A percentile compares a stretch with the other conserved stretches of the same genome.
These are phyloP conservation scores for Ochromonas danica DNA, from an alignment of 108 stramenopile species.

Conservation along the genomic window DNA sequence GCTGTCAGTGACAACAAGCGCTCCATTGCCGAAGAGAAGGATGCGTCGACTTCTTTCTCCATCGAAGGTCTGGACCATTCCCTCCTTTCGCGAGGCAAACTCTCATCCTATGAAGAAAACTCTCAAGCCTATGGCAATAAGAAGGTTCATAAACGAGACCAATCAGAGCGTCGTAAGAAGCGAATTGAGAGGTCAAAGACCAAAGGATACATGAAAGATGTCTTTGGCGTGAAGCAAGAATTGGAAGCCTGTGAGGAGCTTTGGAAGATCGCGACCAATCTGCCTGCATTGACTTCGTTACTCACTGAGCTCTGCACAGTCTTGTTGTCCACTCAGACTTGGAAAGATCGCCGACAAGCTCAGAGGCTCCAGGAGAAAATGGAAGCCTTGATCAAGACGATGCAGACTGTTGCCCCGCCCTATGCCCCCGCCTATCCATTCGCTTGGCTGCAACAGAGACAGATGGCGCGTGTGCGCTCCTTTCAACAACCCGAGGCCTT, in stretches of 20 bases:
- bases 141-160: background rate
- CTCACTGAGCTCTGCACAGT: background rate
- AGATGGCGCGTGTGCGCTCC: background rate
- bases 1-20: background rate
- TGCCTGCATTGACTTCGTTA: background rate
- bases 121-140: background rate
- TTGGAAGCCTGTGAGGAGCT: background rate
- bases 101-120: background rate
- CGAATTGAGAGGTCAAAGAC: background rate
- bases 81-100: background rate
- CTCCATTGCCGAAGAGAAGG: background rate
- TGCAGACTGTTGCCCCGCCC: background rate
- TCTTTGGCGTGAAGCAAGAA: background rate
- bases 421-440: constrained; percentile 20
- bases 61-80: constrained; percentile 30
- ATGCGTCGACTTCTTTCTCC: constrained; percentile 19
- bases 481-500: no score
- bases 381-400: background rate
- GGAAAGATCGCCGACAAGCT: background rate
- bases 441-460: background rate
- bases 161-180: background rate
- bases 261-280: background rate
- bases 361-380: background rate
- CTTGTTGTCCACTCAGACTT: no score
- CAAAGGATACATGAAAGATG: background rate